These are phyloP conservation scores for Ustilago sp. DNA, from an alignment of 1,284 basidiomycete species.

Conservation along the genomic window DNA sequence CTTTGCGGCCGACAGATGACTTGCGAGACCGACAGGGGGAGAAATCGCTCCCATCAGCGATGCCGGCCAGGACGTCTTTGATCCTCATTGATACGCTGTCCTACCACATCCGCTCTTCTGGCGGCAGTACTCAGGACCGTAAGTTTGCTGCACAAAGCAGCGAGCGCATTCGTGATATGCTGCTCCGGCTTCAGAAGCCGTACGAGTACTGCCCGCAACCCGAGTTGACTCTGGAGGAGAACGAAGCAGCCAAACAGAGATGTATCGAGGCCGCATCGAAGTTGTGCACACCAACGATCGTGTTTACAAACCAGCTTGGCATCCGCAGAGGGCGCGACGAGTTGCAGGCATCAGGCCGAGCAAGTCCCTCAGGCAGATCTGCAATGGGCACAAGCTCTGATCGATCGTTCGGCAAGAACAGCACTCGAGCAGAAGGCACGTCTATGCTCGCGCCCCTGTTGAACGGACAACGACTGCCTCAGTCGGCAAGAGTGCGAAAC, in stretches of 20 bases:
- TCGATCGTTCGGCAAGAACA: constrained; percentile 7
- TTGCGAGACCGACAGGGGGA: constrained; percentile 2
- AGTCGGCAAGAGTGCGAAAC: constrained; percentile 27
- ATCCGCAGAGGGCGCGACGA: constrained; percentile 26
- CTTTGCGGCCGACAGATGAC: constrained; percentile 36
- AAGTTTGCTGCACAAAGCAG: constrained; percentile 18
- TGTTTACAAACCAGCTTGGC: constrained; percentile 48
- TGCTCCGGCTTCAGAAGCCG: constrained; percentile 38
- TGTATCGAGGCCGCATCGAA: constrained; percentile 16
- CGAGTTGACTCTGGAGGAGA: constrained; percentile 15
- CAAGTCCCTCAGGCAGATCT: constrained; percentile 14
- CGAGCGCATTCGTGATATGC: constrained; percentile 32
- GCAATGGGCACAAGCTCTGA: neutral
- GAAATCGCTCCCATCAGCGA: constrained; percentile 11
- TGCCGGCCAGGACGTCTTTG: constrained; percentile 33
- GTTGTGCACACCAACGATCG: constrained; percentile 38
- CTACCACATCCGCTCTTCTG: constrained; percentile 28
- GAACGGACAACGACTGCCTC: constrained; percentile 28
- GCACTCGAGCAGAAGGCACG: constrained; percentile 13
- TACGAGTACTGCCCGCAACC: constrained; percentile 18
- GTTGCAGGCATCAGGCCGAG: constrained; percentile 9
- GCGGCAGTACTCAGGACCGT: constrained; percentile 31
- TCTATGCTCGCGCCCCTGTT: constrained; percentile 36
- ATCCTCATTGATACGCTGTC: constrained; percentile 49
- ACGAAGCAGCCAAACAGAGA: constrained; percentile 6